Base-by-base conservation (phyloP, 768 basidiomycete species). In the Rhodotorula paludigena region DNA sequence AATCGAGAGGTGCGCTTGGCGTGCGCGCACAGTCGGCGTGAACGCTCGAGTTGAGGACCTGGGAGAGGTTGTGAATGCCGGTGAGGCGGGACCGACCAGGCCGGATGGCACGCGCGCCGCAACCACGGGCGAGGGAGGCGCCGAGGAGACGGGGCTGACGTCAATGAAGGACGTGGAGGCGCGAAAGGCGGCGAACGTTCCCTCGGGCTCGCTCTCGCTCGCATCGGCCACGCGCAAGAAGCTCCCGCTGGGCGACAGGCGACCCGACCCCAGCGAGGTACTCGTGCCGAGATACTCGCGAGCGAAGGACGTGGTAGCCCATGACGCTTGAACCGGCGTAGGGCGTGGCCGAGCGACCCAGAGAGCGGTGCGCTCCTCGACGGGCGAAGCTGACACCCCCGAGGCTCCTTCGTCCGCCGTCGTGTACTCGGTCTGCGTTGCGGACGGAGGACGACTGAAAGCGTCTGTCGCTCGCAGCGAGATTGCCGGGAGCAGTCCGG, bases 241-340 rank as follows among this genome's bases (percentile, higher is more conserved):
- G 61, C 66, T 68, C 36, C 36, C 10, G 36, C 38, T 51, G 1
- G 60, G 23, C 6, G 39, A 21, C 7, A 44, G 51, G 18, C 28
- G 20, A 1, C 2, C 38, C 28, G 39, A 15, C 5, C 9, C 2
- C 12, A 25, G 18, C 16, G 52, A 32, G 23, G 49, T 38, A 35
- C 18, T 16, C 8, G 28, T 33, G 36, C 57, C 66, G 52, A 68
- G 52, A 41, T 68, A 63, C 44, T 55, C 61, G 25, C 61, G 67
- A 4, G 51, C 61, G 38, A 59, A 68, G 1, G 61, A 63, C 2
- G 67, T 68, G 18, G 61, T 38, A 18, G 67, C 21, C 61, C 61
- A 68, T 0, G 61, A 32, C 15, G 41, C 38, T 16, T 68, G 67
- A 0, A 45, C 38, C 5, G 67, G 67, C 7, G 42, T 63, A 2